phyloP scores from a whole-genome alignment of 805 yeast genomes.

The Schwanniomyces polymorphus region DNA sequence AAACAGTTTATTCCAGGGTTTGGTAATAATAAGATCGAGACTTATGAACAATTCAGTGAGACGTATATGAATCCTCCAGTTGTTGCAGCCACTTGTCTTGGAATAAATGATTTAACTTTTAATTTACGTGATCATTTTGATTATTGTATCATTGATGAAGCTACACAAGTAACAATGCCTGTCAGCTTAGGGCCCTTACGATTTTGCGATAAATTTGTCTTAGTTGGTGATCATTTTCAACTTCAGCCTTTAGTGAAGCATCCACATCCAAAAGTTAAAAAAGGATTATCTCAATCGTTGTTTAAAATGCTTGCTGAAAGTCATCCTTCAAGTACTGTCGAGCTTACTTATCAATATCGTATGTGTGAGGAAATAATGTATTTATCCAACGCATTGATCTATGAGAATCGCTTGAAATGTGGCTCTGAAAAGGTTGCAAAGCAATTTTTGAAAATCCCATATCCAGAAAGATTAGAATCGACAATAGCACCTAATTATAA shows the following conservation, averaged over 20 bases:
- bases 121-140: constrained; percentile 62
- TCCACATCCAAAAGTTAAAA: constrained; percentile 58
- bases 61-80: constrained; percentile 60
- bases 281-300: constrained; percentile 70
- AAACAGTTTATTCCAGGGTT: constrained; percentile 50
- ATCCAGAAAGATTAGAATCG: constrained; percentile 22
- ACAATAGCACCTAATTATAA: constrained; percentile 5
- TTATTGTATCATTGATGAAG: constrained; percentile 94
- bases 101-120: constrained; percentile 66
- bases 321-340: constrained; percentile 75
- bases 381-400: constrained; percentile 76
- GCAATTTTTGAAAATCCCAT: constrained; percentile 54
- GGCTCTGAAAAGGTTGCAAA: constrained; percentile 66
- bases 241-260: constrained; percentile 81
- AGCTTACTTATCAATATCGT: constrained; percentile 80
- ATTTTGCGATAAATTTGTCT: constrained; percentile 71
- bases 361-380: constrained; percentile 91
- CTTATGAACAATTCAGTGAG: constrained; percentile 45
- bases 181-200: constrained; percentile 85
- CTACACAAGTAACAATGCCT: constrained; percentile 93
- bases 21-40: constrained; percentile 30
- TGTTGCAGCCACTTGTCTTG: constrained; percentile 88
- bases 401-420: constrained; percentile 73
- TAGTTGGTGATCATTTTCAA: constrained; percentile 97
- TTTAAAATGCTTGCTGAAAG: constrained; percentile 72